These are phyloP conservation scores for Phanerodontia chrysosporium DNA, from an alignment of 768 basidiomycete genomes.

Conservation along the genomic window DNA sequence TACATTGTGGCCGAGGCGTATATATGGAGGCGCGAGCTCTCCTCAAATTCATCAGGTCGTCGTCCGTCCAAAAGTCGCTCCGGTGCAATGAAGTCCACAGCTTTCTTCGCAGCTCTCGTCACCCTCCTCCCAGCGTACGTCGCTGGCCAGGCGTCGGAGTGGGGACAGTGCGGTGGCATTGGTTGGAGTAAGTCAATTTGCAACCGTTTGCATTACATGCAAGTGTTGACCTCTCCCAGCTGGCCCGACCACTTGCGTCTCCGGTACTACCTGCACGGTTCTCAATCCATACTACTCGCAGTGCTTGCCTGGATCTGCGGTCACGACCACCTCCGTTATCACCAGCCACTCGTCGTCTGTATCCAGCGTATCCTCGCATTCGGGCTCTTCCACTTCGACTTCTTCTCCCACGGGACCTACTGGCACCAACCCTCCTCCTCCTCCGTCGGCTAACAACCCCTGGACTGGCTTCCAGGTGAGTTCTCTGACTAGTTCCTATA, in stretches of 20 bases:
- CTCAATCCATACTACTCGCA: conserved; percentile 32
- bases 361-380: conserved; percentile 12
- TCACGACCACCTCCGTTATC: conserved; percentile 7
- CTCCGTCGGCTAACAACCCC: conserved; percentile 48
- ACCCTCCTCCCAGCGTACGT: conserved; percentile 42
- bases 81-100: conserved; percentile 40
- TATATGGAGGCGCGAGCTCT: conserved; percentile 10
- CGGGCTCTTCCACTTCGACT: conserved; percentile 13
- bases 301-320: conserved; percentile 18
- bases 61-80: conserved; percentile 9
- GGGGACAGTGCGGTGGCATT: conserved; percentile 52
- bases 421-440: conserved; percentile 25
- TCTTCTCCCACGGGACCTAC: conserved; percentile 24
- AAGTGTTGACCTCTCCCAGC: conserved; percentile 15
- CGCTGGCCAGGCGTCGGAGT: conserved; percentile 39
- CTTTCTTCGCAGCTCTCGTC: conserved; percentile 37
- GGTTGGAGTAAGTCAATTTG: conserved; percentile 40
- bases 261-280: conserved; percentile 28
- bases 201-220: neutral
- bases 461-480: conserved; percentile 45
- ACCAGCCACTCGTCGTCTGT: conserved; percentile 4
- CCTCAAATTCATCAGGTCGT: conserved; percentile 9
- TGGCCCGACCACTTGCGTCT: conserved; percentile 30
- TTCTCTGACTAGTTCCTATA: neutral
- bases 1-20: neutral